Conservation (phyloP, 768 basidiomycete species). For the Mycena sanguinolenta region DNA sequence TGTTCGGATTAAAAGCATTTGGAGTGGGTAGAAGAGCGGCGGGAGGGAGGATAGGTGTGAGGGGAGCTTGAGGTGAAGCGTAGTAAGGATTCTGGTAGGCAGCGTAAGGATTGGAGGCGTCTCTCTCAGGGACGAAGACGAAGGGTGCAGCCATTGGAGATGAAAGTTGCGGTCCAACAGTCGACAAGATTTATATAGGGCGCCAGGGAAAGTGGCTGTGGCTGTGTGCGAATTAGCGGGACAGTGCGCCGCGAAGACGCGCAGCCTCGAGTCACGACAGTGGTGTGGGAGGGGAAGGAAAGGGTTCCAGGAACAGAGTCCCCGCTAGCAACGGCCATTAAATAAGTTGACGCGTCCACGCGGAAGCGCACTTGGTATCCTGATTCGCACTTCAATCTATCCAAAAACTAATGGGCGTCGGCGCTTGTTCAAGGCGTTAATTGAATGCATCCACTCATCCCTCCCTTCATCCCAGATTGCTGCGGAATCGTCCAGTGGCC, state of each 20-base stretch:
- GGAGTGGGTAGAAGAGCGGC: slow-evolving; percentile 5
- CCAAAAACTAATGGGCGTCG: no score
- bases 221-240: slow-evolving; percentile 5
- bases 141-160: slow-evolving; percentile 31
- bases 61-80: neutral
- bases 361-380: no score
- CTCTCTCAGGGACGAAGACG: slow-evolving; percentile 27
- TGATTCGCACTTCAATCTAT: no score
- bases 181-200: neutral
- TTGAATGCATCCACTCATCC: no score
- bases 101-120: neutral
- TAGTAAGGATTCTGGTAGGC: slow-evolving; percentile 21
- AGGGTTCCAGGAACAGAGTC: neutral
- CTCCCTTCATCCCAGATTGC: no score
- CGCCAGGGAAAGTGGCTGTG: neutral
- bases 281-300: no score
- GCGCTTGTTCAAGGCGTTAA: no score
- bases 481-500: no score
- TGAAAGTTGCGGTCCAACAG: neutral
- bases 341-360: no score
- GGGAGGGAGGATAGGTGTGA: slow-evolving; percentile 29
- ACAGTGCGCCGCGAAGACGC: slow-evolving; percentile 7
- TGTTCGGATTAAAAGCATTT: slow-evolving; percentile 21
- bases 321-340: neutral
- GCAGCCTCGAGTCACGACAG: slow-evolving; percentile 13